phyloP scores from a whole-genome alignment of 768 basidiomycete species.

The Strobilomyces echinocephalus region DNA sequence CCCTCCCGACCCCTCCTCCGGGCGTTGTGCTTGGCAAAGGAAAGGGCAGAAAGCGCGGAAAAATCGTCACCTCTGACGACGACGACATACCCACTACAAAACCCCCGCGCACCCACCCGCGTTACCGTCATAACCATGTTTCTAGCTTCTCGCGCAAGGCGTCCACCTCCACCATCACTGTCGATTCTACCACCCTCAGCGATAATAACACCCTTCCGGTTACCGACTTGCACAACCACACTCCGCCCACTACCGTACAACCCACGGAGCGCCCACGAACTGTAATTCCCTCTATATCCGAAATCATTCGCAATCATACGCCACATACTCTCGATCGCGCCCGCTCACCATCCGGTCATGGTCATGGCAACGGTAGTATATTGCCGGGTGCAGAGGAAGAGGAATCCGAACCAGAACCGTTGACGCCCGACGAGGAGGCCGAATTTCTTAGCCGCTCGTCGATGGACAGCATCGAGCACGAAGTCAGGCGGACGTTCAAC shows the following conservation, averaged over 20 bases:
- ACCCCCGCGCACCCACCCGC: conserved; percentile 15
- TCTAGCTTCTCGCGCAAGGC: conserved; percentile 21
- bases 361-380: conserved; percentile 45
- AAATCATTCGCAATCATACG: conserved; percentile 78
- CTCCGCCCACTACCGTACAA: conserved; percentile 11
- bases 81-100: conserved; percentile 20
- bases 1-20: conserved; percentile 78
- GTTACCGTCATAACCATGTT: conserved; percentile 19
- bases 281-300: conserved; percentile 76
- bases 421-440: conserved; percentile 51
- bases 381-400: conserved; percentile 45
- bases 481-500: conserved; percentile 67
- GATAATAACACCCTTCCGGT: conserved; percentile 14
- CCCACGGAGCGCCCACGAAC: conserved; percentile 37
- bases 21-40: conserved; percentile 64
- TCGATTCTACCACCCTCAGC: conserved; percentile 17
- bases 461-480: conserved; percentile 82
- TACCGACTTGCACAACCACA: conserved; percentile 9
- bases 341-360: conserved; percentile 42
- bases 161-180: conserved; percentile 31
- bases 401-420: conserved; percentile 47
- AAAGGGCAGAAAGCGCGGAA: conserved; percentile 27
- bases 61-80: conserved; percentile 43
- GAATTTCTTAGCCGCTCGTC: conserved; percentile 77
- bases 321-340: conserved; percentile 51